Evolutionary conservation across 2,329 filamentous ascomycete genomes (phyloP), one percentile per base, ranked within the genome.

Genomic region (Verticillium klebahnii): DNA sequence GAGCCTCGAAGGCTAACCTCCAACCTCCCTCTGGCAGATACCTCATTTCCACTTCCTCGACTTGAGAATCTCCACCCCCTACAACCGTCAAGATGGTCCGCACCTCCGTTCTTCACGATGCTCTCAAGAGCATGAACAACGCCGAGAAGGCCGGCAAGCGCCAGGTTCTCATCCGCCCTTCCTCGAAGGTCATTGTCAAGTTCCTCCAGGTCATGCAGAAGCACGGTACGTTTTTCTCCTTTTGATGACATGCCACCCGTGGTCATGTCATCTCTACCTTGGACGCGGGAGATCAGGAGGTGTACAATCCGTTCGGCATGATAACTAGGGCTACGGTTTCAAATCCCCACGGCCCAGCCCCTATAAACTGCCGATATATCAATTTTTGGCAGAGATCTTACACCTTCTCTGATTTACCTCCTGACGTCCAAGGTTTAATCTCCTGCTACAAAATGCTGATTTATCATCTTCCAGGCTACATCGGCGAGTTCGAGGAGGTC

Each of bases 351-450:
- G 91, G 90, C 89, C 85, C 89, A 88, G 92, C 94, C 92, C 93
- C 92, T 99, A 98, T 99, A 98, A 98, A 88, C 96, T 88, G 88
- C 92, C 94, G 95, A 96, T 91, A 99, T 82, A 99, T 95, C 79
- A 82, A 91, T 76, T 72, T 75, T 79, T 78, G 79, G 87, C 89
- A 89, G 89, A 87, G 89, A 90, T 94, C 93, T 97, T 96, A 97
- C 93, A 97, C 90, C 90, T 96, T 92, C 88, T 89, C 72, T 72
- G 74, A 91, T 82, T 82, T 81, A 75, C 63, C 69, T 77, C 79
- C 82, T 95, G 90, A 93, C 82, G 88, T 90, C 82, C 84, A 86
- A 91, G 89, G 89, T 97, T 97, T 96, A 96, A 88, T 89, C 88
- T 85, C 84, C 89, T 88, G 92, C 90, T 84, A 98, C 92, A 98